Base-by-base conservation (phyloP, 257 asterid genomes). In the Nicotiana obtusifolia region DNA sequence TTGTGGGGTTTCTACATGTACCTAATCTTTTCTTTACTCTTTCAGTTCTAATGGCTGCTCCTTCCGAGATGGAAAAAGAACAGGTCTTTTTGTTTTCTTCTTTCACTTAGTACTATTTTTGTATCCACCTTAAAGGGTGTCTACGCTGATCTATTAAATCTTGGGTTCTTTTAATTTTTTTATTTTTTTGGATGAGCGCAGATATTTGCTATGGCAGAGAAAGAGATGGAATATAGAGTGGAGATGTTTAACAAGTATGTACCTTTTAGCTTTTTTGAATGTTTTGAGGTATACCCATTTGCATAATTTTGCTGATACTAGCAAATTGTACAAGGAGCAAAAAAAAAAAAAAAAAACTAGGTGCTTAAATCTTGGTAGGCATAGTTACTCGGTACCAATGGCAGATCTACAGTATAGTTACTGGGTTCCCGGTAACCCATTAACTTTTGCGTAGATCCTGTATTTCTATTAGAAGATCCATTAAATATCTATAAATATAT, bases 171-270 rank as follows among this genome's bases (percentile, higher is more conserved):
- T 54, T 54, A 64, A 53, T 64, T 22, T 30, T 30, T 30, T 30
- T 30, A 30, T 3, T 30, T 30, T 30, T 84, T 68, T 83, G 7
- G 30, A 41, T 80, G 44, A 82, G 82, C 35, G 80, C 89, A 93
- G 96, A 84, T 93, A n/a, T 87, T 89, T 83, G 90, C 89, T 30
- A 88, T 90, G 93, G 92, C 92, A 54, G 97, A 91, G 88, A 91
- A 90, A 83, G 96, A 93, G 82, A 93, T 93, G 97, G 97, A 91
- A 81, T 91, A 93, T 75, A 86, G 93, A 83, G 94, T 91, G 59
- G 97, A 91, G 24, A 82, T 93, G 91, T 93, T 91, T 83, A 90
- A 90, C 96, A 91, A 91, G 97, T 91, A 49, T 37, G 80, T 75
- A 16, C 13, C 47, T 16, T 16, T 26, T 16, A 49, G 28, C 64